Base-by-base conservation (phyloP, 108 stramenopile genomes). In the Mediolabrus comicus region DNA sequence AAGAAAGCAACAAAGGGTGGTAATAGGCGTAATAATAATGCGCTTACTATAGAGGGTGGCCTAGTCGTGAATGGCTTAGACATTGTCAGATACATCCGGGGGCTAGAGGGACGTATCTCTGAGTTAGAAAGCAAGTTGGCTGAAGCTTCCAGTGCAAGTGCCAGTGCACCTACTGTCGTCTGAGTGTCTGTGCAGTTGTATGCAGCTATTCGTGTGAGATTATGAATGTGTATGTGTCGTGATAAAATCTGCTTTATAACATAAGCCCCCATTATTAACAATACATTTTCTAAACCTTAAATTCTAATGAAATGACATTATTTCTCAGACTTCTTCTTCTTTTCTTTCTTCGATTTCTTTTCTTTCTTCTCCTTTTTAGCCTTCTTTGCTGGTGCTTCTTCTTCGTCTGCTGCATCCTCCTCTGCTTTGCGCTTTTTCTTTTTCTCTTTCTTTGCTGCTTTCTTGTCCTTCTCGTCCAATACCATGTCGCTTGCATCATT, bases 401-500 rank as follows among this genome's bases (percentile, higher is more conserved):
- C 85, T 34, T 26, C 81, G 12, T 67, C 79, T 10, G 32, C 68
- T 12, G 79, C 83, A 0, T 49, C 63, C 12, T 69, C 74, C 16
- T 93, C 77, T 39, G 76, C 75, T 79, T 94, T 94, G 52, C 95
- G 87, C 59, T 92, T 87, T 73, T 92, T 88, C 78, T 86, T 87
- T 65, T 75, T 76, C 11, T 82, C 83, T 58, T 89, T 86, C 69
- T 88, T 84, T 56, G 72, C 81, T 51, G 90, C 76, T 33, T 77
- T 84, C 65, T 79, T 73, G 16, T 66, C 71, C 4, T 72, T 69
- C 26, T 79, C 82, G 11, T 82, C 83, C 65, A 89, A 67, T 0
- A 92, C 92, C 84, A 97, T 93, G 64, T 98, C 98, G 59, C 88
- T 92, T 17, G 87, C 72, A 43, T 80, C 88, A 72, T 95, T 97